Evolutionary conservation across 805 yeast genomes (phyloP), one percentile per base, ranked within the genome.

Genomic region (Monosporozyma servazzii): DNA sequence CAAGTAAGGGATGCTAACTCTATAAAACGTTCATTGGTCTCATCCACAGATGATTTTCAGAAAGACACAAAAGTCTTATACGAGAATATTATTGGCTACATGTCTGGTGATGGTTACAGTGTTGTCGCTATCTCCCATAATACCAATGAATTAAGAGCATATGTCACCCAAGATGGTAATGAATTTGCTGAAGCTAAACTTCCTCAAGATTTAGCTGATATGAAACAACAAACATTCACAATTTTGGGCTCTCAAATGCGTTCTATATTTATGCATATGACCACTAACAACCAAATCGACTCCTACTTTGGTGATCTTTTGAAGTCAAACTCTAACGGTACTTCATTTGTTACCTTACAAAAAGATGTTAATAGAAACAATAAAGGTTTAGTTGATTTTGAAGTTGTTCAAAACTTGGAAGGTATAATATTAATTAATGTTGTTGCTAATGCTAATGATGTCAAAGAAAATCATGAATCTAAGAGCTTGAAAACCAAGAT

Each of bases 321-420:
- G 62, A 91, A 91, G 62, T 88, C 96, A 2, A 90, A 91, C 67
- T 87, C 86, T 18, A 88, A 88, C 59, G 99, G 99, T 54, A 88
- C 97, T 0, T 79, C 85, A 5, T 90, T 87, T 63, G 88, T 85
- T 2, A 70, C 81, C 39, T 72, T 89, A 2, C 73, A 85, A 53
- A 77, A 75, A 9, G 69, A 79, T 51, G 96, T 88, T 17, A 93
- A 90, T 67, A 75, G 97, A 58, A 80, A 89, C 56, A 53, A 55
- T 5, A 59, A 57, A 3, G 98, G 96, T 0, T 89, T 68, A 69
- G 96, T 88, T 50, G 99, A 91, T 68, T 91, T 83, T 67, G 98
- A 93, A 62, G 81, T 84, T 58, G 73, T 89, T 58, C 84, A 81
- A 58, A 85, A 86, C 6, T 68, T 90, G 18, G 97, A 91, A 67